Percentiles rank a stretch among this genome's conserved stretches.
Evolutionary conservation across 2,329 filamentous ascomycete species (phyloP).

Genomic region (Hypoxylon sp.): DNA sequence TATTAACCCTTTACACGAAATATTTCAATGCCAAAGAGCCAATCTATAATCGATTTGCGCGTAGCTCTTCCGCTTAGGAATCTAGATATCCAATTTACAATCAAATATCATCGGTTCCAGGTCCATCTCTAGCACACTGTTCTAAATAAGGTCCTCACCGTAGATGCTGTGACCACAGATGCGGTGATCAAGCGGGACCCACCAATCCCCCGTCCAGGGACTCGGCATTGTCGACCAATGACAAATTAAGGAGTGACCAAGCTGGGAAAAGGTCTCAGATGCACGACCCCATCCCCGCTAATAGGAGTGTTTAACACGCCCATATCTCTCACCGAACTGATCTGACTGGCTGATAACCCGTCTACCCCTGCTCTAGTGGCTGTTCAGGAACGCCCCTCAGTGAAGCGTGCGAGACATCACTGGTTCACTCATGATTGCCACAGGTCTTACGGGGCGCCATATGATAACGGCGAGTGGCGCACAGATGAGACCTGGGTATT

Average conservation of each 20-base stretch:
- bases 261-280: constrained; percentile 33
- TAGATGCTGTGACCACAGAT: not conserved
- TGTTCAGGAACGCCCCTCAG: constrained; percentile 5
- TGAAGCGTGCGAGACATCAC: constrained; percentile 19
- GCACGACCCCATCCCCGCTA: constrained; percentile 11
- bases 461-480: constrained; percentile 22
- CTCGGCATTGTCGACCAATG: constrained; percentile 28
- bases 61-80: not conserved
- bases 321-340: not conserved
- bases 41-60: not conserved
- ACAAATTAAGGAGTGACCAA: constrained; percentile 22
- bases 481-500: not conserved
- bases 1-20: not conserved
- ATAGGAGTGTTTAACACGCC: constrained; percentile 8
- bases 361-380: constrained; percentile 6
- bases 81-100: not conserved
- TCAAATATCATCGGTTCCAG: not conserved
- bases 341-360: constrained; percentile 23
- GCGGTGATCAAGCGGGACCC: not conserved
- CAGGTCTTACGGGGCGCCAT: constrained; percentile 17
- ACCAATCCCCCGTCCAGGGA: not conserved
- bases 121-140: not conserved
- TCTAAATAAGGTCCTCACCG: not conserved
- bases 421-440: constrained; percentile 27
- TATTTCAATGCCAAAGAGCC: not conserved